A percentile compares a stretch with the other conserved stretches of the same genome.
These are phyloP conservation scores for Pachyrhizus erosus DNA, from an alignment of 306 rosid species.

Conservation along the genomic window DNA sequence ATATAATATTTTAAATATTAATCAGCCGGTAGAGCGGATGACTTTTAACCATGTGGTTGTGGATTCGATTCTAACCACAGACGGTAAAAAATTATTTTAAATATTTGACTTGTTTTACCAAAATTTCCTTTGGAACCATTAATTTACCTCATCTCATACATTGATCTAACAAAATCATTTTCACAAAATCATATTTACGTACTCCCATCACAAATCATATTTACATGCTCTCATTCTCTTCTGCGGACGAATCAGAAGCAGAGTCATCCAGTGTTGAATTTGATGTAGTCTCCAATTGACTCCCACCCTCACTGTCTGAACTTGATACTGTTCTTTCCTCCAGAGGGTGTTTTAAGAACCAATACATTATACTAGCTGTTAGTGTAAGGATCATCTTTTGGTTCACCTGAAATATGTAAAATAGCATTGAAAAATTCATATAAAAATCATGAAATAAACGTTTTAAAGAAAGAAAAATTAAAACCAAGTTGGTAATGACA, in stretches of 20 bases:
- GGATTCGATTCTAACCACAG: too few relatives aligned
- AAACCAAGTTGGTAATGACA: too few relatives aligned
- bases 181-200: too few relatives aligned
- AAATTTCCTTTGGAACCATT: too few relatives aligned
- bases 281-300: slow-evolving; percentile 76
- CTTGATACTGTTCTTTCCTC: slow-evolving; percentile 64
- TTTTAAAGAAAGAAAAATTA: too few relatives aligned
- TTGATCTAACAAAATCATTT: too few relatives aligned
- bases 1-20: too few relatives aligned
- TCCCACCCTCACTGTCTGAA: slow-evolving; percentile 87
- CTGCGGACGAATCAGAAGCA: slow-evolving; percentile 86
- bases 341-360: slow-evolving; percentile 83
- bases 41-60: too few relatives aligned
- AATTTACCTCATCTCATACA: too few relatives aligned
- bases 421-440: background rate
- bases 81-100: too few relatives aligned
- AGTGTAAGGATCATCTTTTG: slow-evolving; percentile 98
- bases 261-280: slow-evolving; percentile 89
- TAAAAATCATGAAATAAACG: background rate
- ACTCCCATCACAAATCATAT: slow-evolving; percentile 46
- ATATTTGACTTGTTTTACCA: too few relatives aligned
- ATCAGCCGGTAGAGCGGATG: too few relatives aligned
- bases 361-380: slow-evolving; percentile 93
- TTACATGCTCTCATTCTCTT: slow-evolving; percentile 69
- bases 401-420: slow-evolving; percentile 69